Conservation (phyloP, 805 yeast genomes). For the Ogataea naganishii region DNA sequence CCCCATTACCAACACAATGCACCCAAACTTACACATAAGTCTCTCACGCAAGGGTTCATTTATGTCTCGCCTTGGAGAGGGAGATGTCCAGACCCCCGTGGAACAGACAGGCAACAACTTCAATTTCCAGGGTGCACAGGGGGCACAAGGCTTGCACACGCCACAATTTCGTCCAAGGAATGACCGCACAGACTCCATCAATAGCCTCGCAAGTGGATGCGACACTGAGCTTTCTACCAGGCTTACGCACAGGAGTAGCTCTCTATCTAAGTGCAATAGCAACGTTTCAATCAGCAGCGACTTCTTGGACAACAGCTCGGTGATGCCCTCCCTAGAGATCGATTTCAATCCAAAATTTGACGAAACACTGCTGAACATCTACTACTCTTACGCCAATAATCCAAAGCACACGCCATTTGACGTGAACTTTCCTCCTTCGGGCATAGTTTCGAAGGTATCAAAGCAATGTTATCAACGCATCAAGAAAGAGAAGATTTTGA, state of each 20-base stretch:
- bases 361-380: conserved; percentile 33
- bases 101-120: conserved; percentile 7
- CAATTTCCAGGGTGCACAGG: too few relatives aligned
- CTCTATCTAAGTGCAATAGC: too few relatives aligned
- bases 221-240: too few relatives aligned
- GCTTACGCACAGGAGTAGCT: too few relatives aligned
- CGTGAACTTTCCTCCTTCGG: conserved; percentile 56
- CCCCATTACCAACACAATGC: conserved; percentile 18
- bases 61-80: too few relatives aligned
- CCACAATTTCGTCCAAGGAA: too few relatives aligned
- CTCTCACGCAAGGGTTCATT: conserved; percentile 11
- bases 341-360: conserved; percentile 33
- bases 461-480: conserved; percentile 35
- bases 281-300: too few relatives aligned
- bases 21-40: conserved; percentile 16
- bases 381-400: conserved; percentile 39
- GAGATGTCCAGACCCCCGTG: conserved; percentile 15
- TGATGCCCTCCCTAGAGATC: too few relatives aligned
- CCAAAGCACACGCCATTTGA: conserved; percentile 67
- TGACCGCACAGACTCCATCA: too few relatives aligned
- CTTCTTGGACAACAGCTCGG: too few relatives aligned
- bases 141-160: too few relatives aligned
- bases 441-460: conserved; percentile 52
- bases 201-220: too few relatives aligned
- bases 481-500: conserved; percentile 8